Evolutionary conservation across 1,139 yeast species (phyloP).

Genomic region (Blastobotrys aristatus): DNA sequence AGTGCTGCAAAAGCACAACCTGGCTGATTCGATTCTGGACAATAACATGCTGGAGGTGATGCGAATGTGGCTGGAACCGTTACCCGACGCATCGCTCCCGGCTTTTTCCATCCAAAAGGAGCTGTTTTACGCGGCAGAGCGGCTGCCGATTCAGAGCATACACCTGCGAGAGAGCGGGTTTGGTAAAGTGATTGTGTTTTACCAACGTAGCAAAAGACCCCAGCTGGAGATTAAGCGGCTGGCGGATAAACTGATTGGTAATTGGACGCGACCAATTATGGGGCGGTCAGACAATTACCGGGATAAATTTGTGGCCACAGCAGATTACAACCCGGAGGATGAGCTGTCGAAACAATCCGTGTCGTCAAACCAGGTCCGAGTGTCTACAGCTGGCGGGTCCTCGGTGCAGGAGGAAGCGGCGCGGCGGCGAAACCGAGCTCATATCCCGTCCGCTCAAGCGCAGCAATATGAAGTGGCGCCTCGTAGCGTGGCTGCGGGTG

Average conservation of each 20-base stretch:
- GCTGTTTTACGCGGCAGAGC: slow-evolving; percentile 64
- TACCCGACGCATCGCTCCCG: slow-evolving; percentile 96
- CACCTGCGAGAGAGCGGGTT: slow-evolving; percentile 92
- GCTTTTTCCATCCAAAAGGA: slow-evolving; percentile 94
- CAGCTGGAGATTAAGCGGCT: slow-evolving; percentile 79
- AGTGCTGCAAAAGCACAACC: slow-evolving; percentile 71
- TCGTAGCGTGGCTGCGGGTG: slow-evolving; percentile 52
- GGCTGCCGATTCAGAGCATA: slow-evolving; percentile 89
- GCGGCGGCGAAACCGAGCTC: slow-evolving; percentile 83
- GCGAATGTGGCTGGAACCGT: slow-evolving; percentile 94
- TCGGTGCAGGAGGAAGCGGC: slow-evolving; percentile 84
- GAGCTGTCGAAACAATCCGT: slow-evolving; percentile 20
- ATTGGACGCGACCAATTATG: slow-evolving; percentile 98
- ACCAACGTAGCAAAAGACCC: slow-evolving; percentile 85
- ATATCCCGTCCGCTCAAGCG: slow-evolving; percentile 85
- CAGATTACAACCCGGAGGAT: slow-evolving; percentile 57
- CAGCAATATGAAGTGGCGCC: slow-evolving; percentile 92
- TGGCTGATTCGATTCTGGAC: slow-evolving; percentile 87
- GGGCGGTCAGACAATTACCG: slow-evolving; percentile 93
- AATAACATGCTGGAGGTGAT: slow-evolving; percentile 91
- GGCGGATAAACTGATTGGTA: slow-evolving; percentile 88
- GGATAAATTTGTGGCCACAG: slow-evolving; percentile 71
- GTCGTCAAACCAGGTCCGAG: slow-evolving; percentile 9
- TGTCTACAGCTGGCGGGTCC: slow-evolving; percentile 12
- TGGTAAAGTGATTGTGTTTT: slow-evolving; percentile 90